A percentile compares a stretch with the other conserved stretches of the same genome.
These are phyloP conservation scores for Curvularia hawaiiensis DNA, from an alignment of 2,329 filamentous ascomycete species.

Conservation along the genomic window DNA sequence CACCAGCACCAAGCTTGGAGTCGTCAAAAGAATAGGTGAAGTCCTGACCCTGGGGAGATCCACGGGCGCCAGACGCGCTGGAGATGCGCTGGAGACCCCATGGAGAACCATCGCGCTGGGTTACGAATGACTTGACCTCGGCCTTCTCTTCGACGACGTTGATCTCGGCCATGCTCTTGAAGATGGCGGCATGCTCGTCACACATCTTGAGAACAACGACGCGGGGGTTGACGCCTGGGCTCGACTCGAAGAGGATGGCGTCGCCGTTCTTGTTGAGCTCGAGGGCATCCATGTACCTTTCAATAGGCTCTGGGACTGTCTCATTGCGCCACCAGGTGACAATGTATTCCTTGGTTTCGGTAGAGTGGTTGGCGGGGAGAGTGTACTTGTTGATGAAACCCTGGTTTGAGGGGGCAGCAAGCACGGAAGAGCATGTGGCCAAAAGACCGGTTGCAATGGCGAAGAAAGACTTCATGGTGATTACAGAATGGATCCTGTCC, in stretches of 20 bases:
- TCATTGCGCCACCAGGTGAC: constrained; percentile 31
- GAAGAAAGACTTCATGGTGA: constrained; percentile 40
- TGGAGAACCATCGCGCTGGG: constrained; percentile 43
- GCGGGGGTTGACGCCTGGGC: constrained; percentile 47
- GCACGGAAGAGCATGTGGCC: constrained; percentile 28
- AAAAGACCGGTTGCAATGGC: constrained; percentile 35
- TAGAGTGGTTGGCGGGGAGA: constrained; percentile 32
- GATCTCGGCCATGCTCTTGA: constrained; percentile 50
- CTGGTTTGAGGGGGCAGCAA: constrained; percentile 22
- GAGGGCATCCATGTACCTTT: constrained; percentile 24
- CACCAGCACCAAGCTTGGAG: constrained; percentile 46
- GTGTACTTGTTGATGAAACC: constrained; percentile 35
- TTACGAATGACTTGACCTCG: constrained; percentile 38
- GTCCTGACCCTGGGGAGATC: constrained; percentile 33
- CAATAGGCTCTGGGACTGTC: constrained; percentile 13
- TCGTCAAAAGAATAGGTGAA: constrained; percentile 52
- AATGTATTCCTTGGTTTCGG: constrained; percentile 39
- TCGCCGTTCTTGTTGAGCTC: constrained; percentile 42
- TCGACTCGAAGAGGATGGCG: constrained; percentile 43
- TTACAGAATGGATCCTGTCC: constrained; percentile 34
- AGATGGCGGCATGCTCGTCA: constrained; percentile 45
- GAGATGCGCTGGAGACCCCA: constrained; percentile 57
- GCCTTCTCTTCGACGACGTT: constrained; percentile 50
- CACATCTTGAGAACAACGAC: constrained; percentile 51
- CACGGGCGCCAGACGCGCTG: constrained; percentile 40